phyloP scores from a whole-genome alignment of 2,329 filamentous ascomycete genomes.

The Colletotrichum chrysophilum region DNA sequence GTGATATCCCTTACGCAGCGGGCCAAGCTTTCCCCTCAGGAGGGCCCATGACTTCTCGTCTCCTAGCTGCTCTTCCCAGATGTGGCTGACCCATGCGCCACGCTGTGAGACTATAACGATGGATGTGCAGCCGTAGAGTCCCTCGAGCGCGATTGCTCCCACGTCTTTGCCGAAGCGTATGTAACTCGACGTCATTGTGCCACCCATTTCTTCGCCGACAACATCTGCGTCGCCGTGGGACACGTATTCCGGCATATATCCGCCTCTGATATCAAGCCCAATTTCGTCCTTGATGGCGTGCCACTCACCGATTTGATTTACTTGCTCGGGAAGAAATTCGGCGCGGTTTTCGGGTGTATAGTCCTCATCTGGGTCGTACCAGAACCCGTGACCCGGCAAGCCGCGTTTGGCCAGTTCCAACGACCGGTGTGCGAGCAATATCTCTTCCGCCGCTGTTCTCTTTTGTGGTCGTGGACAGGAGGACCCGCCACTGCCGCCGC shows the following conservation, averaged over 20 bases:
- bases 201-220: neutral
- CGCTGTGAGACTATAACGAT: neutral
- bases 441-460: neutral
- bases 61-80: neutral
- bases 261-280: neutral
- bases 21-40: neutral
- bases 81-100: slow-evolving; percentile 2
- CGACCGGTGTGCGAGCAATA: neutral
- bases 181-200: neutral
- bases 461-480: neutral
- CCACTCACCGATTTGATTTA: neutral
- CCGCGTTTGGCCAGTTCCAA: neutral
- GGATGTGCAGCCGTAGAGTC: slow-evolving; percentile 9
- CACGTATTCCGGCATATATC: neutral
- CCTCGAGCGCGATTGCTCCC: neutral
- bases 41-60: neutral
- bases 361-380: neutral
- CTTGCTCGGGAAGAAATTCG: neutral
- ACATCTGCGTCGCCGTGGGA: neutral
- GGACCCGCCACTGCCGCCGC: neutral
- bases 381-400: neutral
- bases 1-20: neutral
- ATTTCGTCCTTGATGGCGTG: neutral
- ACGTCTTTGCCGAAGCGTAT: neutral
- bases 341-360: neutral